phyloP scores from a whole-genome alignment of 2,329 filamentous ascomycete species.

The Aspergillus niger region DNA sequence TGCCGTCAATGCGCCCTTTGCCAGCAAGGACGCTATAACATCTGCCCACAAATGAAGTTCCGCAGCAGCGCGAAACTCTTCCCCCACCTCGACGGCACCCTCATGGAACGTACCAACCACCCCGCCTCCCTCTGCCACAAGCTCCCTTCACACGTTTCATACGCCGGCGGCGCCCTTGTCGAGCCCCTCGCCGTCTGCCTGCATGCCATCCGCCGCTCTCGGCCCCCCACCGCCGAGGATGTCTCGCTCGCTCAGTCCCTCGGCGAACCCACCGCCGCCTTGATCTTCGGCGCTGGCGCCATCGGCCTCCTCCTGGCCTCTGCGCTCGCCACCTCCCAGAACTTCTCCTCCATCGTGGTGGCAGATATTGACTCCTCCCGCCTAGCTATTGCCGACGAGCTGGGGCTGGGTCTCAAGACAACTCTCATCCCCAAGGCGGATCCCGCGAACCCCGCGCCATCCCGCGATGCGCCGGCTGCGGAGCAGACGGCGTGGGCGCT shows the following conservation, averaged over 20 bases:
- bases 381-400: constrained; percentile 55
- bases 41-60: constrained; percentile 62
- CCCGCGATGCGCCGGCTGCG: constrained; percentile 32
- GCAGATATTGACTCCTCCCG: constrained; percentile 62
- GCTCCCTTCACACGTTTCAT: constrained; percentile 55
- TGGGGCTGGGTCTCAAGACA: constrained; percentile 41
- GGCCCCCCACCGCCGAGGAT: constrained; percentile 44
- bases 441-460: constrained; percentile 32
- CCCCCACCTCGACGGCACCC: constrained; percentile 64
- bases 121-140: constrained; percentile 62
- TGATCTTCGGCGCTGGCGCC: constrained; percentile 64
- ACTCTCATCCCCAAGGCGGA: constrained; percentile 38
- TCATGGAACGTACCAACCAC: constrained; percentile 64
- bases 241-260: constrained; percentile 44
- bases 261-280: constrained; percentile 48
- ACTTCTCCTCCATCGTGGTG: constrained; percentile 58
- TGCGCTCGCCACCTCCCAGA: constrained; percentile 57
- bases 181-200: constrained; percentile 64
- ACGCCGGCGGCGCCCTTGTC: constrained; percentile 60
- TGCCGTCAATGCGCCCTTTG: constrained; percentile 67
- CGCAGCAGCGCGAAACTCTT: constrained; percentile 61
- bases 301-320: constrained; percentile 62
- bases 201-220: constrained; percentile 60
- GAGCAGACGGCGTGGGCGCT: constrained; percentile 38
- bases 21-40: constrained; percentile 61